These are phyloP conservation scores for Barbarea vulgaris DNA, from an alignment of 345 rosid genomes.

Conservation along the genomic window DNA sequence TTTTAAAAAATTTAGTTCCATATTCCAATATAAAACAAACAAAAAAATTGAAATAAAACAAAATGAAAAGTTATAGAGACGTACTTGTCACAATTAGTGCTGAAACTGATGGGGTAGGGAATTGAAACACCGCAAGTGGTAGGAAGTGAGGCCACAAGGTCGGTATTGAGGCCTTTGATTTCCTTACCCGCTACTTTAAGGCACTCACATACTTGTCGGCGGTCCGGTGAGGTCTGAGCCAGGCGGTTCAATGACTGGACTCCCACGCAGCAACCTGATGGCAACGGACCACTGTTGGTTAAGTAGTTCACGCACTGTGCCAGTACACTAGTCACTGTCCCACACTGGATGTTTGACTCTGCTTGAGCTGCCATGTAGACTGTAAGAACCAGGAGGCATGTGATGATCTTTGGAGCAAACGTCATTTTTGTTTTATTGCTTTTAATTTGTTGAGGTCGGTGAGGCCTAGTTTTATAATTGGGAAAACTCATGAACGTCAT, in stretches of 20 bases:
- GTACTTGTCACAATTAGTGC: slow-evolving; percentile 54
- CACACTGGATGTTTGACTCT: slow-evolving; percentile 41
- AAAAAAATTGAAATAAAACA: neutral
- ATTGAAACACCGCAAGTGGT: slow-evolving; percentile 48
- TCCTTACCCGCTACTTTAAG: slow-evolving; percentile 33
- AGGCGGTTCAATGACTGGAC: slow-evolving; percentile 37
- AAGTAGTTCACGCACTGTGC: slow-evolving; percentile 46
- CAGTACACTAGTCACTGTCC: slow-evolving; percentile 37
- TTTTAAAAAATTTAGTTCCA: neutral
- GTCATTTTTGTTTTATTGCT: slow-evolving; percentile 28
- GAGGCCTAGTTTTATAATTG: slow-evolving; percentile 27
- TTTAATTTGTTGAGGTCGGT: slow-evolving; percentile 9
- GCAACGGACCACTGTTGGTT: slow-evolving; percentile 12
- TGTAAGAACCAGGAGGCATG: slow-evolving; percentile 30
- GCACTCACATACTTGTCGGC: slow-evolving; percentile 52
- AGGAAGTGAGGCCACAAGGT: slow-evolving; percentile 46
- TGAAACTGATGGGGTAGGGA: slow-evolving; percentile 62
- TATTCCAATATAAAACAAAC: neutral
- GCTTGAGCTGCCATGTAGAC: slow-evolving; percentile 30
- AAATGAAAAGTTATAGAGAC: slow-evolving; percentile 1
- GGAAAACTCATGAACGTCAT: slow-evolving; percentile 30
- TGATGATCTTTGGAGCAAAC: slow-evolving; percentile 34
- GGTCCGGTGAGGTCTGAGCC: slow-evolving; percentile 56
- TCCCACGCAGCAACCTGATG: slow-evolving; percentile 53
- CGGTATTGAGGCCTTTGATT: slow-evolving; percentile 23